Evolutionary conservation across 2,329 filamentous ascomycete species (phyloP).

Genomic region (Paramyrothecium roridum): DNA sequence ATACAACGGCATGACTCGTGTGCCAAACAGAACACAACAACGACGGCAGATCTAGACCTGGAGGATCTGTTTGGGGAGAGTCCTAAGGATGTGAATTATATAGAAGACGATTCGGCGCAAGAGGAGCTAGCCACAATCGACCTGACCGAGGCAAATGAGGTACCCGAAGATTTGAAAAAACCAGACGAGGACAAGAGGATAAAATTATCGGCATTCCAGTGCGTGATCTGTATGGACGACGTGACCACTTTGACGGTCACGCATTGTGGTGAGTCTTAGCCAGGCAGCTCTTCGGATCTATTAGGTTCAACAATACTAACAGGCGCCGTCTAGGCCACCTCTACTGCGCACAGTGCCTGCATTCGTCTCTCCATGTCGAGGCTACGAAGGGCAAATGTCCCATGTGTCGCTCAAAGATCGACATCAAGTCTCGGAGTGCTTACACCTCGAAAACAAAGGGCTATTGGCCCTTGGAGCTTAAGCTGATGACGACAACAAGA

Average conservation of each 20-base stretch:
- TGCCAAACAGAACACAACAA: not conserved
- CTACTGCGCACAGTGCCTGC: constrained; percentile 61
- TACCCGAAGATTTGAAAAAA: constrained; percentile 39
- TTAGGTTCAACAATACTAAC: constrained; percentile 8
- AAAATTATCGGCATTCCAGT: constrained; percentile 57
- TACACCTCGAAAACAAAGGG: constrained; percentile 47
- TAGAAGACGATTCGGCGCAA: constrained; percentile 7
- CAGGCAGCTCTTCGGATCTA: constrained; percentile 2
- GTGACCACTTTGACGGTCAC: constrained; percentile 57
- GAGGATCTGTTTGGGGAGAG: constrained; percentile 24
- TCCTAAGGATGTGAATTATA: constrained; percentile 8
- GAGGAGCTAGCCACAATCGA: constrained; percentile 29
- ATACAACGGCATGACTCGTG: not conserved
- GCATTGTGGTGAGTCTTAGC: constrained; percentile 56
- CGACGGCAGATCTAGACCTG: constrained; percentile 5
- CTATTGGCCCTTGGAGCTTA: constrained; percentile 58
- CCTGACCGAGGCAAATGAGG: constrained; percentile 36
- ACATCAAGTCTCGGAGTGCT: constrained; percentile 37
- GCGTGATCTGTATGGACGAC: constrained; percentile 66
- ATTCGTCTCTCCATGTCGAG: constrained; percentile 57
- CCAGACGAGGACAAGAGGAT: constrained; percentile 44
- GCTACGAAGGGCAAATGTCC: constrained; percentile 56
- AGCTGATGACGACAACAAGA: constrained; percentile 55
- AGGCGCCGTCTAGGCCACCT: constrained; percentile 49
- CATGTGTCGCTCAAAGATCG: constrained; percentile 60